Conservation (phyloP, 2,329 filamentous ascomycete genomes). For the Parafenestella ontariensis region DNA sequence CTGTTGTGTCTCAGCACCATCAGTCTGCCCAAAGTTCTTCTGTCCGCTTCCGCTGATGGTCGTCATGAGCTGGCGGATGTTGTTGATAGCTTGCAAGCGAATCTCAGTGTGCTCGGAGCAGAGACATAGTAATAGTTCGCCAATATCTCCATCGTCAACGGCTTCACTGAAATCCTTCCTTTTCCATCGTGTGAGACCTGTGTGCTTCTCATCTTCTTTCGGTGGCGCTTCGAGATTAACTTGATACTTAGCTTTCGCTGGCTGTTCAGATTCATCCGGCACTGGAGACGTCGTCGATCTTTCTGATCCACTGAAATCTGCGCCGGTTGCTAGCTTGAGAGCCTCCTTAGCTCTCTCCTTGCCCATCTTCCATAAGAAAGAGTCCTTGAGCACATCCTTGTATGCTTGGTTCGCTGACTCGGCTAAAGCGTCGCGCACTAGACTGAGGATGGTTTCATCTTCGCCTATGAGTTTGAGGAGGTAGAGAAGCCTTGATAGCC, state of each 20-base stretch:
- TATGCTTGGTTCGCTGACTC: slow-evolving; percentile 36
- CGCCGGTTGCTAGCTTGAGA: slow-evolving; percentile 42
- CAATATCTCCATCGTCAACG: slow-evolving; percentile 77
- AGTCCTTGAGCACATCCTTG: slow-evolving; percentile 42
- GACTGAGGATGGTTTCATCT: slow-evolving; percentile 34
- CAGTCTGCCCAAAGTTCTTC: background rate
- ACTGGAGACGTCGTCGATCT: slow-evolving; percentile 38
- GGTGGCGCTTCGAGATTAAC: slow-evolving; percentile 48
- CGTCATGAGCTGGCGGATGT: slow-evolving; percentile 68
- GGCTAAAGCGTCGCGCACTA: slow-evolving; percentile 39
- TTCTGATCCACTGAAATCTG: slow-evolving; percentile 46
- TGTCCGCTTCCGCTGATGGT: slow-evolving; percentile 54
- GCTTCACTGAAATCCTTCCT: slow-evolving; percentile 80
- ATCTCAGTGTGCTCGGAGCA: slow-evolving; percentile 78
- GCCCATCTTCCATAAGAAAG: slow-evolving; percentile 48
- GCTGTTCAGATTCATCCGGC: slow-evolving; percentile 24
- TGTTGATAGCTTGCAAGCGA: slow-evolving; percentile 76
- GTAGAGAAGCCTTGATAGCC: slow-evolving; percentile 45
- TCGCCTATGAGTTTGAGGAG: slow-evolving; percentile 47
- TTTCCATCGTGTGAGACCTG: slow-evolving; percentile 68
- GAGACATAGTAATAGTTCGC: slow-evolving; percentile 75
- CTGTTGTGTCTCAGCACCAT: slow-evolving; percentile 7
- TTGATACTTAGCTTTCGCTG: slow-evolving; percentile 10
- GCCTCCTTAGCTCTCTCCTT: slow-evolving; percentile 47
- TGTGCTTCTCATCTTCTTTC: slow-evolving; percentile 52